Conservation (phyloP, 164 flowering plant species). For the Malania oleifera region DNA sequence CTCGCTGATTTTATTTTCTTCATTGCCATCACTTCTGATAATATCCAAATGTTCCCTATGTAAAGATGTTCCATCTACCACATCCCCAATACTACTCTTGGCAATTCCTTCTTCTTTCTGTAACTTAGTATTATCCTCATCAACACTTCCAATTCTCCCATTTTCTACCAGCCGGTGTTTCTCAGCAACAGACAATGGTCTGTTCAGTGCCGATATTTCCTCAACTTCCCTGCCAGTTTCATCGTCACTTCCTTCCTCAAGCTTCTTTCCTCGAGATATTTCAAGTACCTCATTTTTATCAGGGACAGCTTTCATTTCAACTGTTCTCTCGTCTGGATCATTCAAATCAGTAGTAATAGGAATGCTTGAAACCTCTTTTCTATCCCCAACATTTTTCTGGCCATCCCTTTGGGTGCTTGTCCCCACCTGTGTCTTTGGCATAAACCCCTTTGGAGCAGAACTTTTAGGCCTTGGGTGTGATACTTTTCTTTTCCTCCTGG, state of each 20-base stretch:
- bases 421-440: conserved; percentile 45
- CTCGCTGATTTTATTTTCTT: conserved; percentile 11
- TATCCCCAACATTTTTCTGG: conserved; percentile 29
- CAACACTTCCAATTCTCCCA: conserved; percentile 15
- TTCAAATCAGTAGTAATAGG: conserved; percentile 18
- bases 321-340: conserved; percentile 19
- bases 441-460: conserved; percentile 49
- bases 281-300: conserved; percentile 21
- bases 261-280: conserved; percentile 10
- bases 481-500: conserved; percentile 54
- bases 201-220: conserved; percentile 2
- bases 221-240: conserved; percentile 18
- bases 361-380: conserved; percentile 28
- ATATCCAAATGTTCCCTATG: background rate
- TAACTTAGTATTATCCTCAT: conserved; percentile 12
- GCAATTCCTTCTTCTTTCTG: conserved; percentile 10
- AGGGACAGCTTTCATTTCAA: conserved; percentile 22
- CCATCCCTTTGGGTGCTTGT: conserved; percentile 47
- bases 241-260: conserved; percentile 21
- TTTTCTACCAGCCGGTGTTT: conserved; percentile 20
- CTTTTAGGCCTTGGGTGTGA: conserved; percentile 44
- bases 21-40: conserved; percentile 7
- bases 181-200: conserved; percentile 7
- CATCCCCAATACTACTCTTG: conserved; percentile 11
- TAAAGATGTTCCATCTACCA: conserved; percentile 9